These are phyloP conservation scores for Microstegium vimineum DNA, from an alignment of 176 grass and related monocot genomes.

Conservation along the genomic window DNA sequence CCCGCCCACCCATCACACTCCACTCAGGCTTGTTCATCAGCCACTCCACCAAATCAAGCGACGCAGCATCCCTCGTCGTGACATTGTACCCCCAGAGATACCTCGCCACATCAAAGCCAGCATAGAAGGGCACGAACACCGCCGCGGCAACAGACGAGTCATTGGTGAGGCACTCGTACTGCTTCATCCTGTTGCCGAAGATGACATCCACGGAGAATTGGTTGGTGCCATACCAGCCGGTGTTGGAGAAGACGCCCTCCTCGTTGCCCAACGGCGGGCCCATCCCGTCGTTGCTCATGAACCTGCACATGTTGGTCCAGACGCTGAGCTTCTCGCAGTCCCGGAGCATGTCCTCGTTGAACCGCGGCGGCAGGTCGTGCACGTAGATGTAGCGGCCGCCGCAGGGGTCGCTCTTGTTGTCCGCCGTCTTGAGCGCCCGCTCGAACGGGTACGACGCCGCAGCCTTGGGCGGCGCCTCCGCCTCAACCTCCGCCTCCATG, in stretches of 20 bases:
- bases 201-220: conserved; percentile 91
- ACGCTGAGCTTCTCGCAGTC: conserved; percentile 75
- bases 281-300: conserved; percentile 82
- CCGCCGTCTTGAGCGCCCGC: conserved; percentile 60
- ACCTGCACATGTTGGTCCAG: conserved; percentile 98
- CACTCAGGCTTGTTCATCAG: conserved; percentile 76
- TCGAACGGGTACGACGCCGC: conserved; percentile 51
- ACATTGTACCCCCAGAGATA: conserved; percentile 93
- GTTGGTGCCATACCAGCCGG: conserved; percentile 91
- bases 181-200: conserved; percentile 94
- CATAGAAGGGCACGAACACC: conserved; percentile 95
- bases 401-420: conserved; percentile 81
- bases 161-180: conserved; percentile 89
- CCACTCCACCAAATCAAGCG: conserved; percentile 91
- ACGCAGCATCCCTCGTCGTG: conserved; percentile 63
- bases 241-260: conserved; percentile 82
- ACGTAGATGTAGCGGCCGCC: conserved; percentile 98
- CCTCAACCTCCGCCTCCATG: background rate
- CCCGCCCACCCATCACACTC: conserved; percentile 83
- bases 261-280: conserved; percentile 71
- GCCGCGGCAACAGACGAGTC: conserved; percentile 81
- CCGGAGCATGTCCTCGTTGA: conserved; percentile 91
- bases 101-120: conserved; percentile 80
- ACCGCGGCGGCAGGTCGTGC: conserved; percentile 82
- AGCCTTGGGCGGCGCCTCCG: background rate